phyloP scores from a whole-genome alignment of 306 rosid genomes.

The Lathyrus aphaca region DNA sequence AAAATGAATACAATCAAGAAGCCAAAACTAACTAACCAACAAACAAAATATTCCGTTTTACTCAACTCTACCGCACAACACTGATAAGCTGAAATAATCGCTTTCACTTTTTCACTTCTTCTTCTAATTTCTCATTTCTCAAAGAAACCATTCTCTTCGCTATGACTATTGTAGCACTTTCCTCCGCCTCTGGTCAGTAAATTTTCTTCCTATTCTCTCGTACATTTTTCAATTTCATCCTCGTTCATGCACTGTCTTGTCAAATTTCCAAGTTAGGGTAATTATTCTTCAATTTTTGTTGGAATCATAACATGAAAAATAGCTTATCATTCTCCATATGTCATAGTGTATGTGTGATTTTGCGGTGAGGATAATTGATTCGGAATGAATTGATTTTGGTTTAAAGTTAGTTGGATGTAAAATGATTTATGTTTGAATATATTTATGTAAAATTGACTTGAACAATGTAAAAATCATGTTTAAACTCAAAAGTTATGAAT shows the following conservation, averaged over 20 bases:
- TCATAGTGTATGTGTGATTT: neutral
- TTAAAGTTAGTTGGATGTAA: too few relatives aligned
- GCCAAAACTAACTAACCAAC: neutral
- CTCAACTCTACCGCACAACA: neutral
- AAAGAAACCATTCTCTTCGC: neutral
- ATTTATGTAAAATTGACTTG: too few relatives aligned
- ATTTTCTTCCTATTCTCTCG: neutral
- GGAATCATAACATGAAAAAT: neutral
- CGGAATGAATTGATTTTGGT: too few relatives aligned
- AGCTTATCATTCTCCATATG: neutral
- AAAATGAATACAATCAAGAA: neutral
- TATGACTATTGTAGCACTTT: neutral
- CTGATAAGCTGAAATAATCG: neutral
- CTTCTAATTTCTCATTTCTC: neutral
- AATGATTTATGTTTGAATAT: too few relatives aligned
- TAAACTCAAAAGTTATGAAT: too few relatives aligned
- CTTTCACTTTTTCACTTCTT: conserved; percentile 1
- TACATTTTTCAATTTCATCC: neutral
- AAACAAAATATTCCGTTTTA: neutral
- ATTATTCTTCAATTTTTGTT: neutral
- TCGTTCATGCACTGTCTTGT: neutral
- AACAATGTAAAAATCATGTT: too few relatives aligned
- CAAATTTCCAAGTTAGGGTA: neutral
- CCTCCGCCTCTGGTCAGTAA: conserved; percentile 6
- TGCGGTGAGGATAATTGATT: too few relatives aligned